Base-by-base conservation (phyloP, 169 alveolate species). In the Eimeria falciformis region DNA sequence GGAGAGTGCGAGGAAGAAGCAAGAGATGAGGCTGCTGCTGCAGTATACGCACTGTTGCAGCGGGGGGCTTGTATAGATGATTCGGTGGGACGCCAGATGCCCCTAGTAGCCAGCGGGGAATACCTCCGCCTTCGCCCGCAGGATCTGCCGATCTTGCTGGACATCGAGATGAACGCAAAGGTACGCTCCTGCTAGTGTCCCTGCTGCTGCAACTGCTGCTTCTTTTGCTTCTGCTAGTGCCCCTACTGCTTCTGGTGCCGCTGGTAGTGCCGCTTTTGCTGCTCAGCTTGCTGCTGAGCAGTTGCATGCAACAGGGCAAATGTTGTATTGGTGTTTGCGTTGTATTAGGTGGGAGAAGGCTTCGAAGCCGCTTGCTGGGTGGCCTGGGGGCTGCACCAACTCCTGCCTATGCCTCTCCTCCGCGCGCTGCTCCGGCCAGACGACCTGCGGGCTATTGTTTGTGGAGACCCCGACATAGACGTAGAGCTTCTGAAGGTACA, bases 401-500 rank as follows among this genome's bases (percentile, higher is more conserved):
- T 88, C 27, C 68, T 88, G n/a, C 93, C 88, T 18, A 45, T 73
- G 23, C 88, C 86, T 11, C 79, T 29, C n/a, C 87, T 88, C 9
- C 47, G 56, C 18, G 93, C 93, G 68, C 43, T 82, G 86, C 87
- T 88, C 23, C 66, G 87, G 75, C 77, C 88, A 2, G 86, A 69
- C 29, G 93, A 88, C 56, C 66, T 88, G 56, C 40, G 66, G 46
- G 47, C 12, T 37, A 58, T 88, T n/a, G 88, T 73, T 46, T 88
- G 93, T 40, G 93, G 93, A 2, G 93, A 69, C 9, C 50, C 65
- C 50, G 93, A 88, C 33, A 73, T 88, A 9, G 93, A 71, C 37
- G 79, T 88, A 9, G 78, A 56, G 7, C 62, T 88, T 27, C 84
- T 88, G 37, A 88, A 37, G 93, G 93, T 88, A 23, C 12, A 40